These are phyloP conservation scores for Platanus orientalis DNA, from an alignment of 164 flowering plant species.

Conservation along the genomic window DNA sequence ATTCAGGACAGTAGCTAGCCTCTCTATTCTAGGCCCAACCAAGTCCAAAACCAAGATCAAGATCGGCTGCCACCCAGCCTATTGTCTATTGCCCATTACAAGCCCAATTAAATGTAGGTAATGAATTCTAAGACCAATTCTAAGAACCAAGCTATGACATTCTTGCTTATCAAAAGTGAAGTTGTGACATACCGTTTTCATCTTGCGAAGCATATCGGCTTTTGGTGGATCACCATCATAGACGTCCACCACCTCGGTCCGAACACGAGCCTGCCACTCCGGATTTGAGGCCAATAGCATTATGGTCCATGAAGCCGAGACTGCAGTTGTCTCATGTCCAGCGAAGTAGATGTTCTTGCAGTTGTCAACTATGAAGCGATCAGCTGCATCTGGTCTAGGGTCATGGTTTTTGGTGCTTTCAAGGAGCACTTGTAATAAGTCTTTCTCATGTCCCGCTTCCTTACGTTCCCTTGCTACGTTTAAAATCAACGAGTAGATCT, in stretches of 20 bases:
- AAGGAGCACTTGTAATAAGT: too few relatives aligned
- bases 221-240: not conserved
- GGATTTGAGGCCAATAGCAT: not conserved
- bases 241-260: not conserved
- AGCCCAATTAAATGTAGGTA: too few relatives aligned
- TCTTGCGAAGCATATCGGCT: not conserved
- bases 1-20: too few relatives aligned
- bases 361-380: constrained; percentile 1
- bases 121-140: too few relatives aligned
- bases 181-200: not conserved
- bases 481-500: not conserved
- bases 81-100: too few relatives aligned
- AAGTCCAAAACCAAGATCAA: too few relatives aligned
- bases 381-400: not conserved
- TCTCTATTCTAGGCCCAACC: too few relatives aligned
- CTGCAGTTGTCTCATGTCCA: not conserved
- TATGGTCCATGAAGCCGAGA: not conserved
- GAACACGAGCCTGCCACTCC: constrained; percentile 6
- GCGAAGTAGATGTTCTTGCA: constrained; percentile 3
- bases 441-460: too few relatives aligned
- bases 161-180: too few relatives aligned
- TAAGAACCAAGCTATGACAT: too few relatives aligned
- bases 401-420: too few relatives aligned
- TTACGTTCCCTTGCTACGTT: not conserved
- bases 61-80: too few relatives aligned